A percentile compares a stretch with the other conserved stretches of the same genome.
Conservation (phyloP, 768 basidiomycete genomes). For the Lactifluus volemus region DNA sequence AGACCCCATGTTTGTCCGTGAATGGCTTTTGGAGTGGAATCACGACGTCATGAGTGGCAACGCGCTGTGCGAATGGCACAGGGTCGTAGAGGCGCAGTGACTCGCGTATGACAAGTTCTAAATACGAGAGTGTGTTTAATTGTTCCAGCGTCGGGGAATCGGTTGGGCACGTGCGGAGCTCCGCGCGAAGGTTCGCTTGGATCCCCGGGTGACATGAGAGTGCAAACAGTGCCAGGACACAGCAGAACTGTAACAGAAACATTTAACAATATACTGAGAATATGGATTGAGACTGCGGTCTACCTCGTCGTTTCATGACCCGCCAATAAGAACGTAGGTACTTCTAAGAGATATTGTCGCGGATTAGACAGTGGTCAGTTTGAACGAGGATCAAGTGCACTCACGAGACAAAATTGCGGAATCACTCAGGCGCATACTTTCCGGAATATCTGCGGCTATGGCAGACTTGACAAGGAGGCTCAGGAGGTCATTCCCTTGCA, state of each 20-base stretch:
- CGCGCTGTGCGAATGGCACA: slow-evolving; percentile 21
- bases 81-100: slow-evolving; percentile 5
- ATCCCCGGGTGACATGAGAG: slow-evolving; percentile 25
- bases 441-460: slow-evolving; percentile 25
- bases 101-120: slow-evolving; percentile 29
- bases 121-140: slow-evolving; percentile 25
- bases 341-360: slow-evolving; percentile 19
- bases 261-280: neutral
- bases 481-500: slow-evolving; percentile 20
- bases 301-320: slow-evolving; percentile 25
- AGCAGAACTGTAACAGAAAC: slow-evolving; percentile 19
- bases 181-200: slow-evolving; percentile 29
- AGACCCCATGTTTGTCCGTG: slow-evolving; percentile 16
- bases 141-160: slow-evolving; percentile 22
- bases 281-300: neutral
- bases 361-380: no score
- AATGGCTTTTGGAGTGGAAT: slow-evolving; percentile 25
- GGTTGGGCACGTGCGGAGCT: slow-evolving; percentile 22
- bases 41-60: slow-evolving; percentile 23
- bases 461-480: slow-evolving; percentile 20
- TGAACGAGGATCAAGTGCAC: neutral
- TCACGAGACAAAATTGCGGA: slow-evolving; percentile 26
- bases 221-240: slow-evolving; percentile 29
- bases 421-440: slow-evolving; percentile 24
- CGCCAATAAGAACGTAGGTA: slow-evolving; percentile 27